Conservation (phyloP, 371 early-diverging fungal genomes). For the Parasitella parasitica region DNA sequence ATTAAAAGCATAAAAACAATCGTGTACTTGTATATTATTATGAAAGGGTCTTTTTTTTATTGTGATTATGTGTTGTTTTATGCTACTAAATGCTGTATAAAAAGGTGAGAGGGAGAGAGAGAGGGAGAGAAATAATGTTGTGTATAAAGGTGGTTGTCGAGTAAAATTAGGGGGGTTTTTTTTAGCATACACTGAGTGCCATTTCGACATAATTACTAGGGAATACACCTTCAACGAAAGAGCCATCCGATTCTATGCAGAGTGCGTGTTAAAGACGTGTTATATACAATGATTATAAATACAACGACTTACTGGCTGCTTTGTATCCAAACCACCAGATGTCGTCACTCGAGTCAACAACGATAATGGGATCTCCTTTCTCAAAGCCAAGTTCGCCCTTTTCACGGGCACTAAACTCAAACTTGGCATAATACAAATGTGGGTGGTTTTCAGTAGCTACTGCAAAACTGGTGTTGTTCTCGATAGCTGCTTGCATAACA, state of each 20-base stretch:
- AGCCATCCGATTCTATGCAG: conserved; percentile 24
- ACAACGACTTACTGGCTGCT: conserved; percentile 48
- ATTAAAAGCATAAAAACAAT: conserved; percentile 36
- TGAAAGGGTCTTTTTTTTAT: background rate
- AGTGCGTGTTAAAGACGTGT: background rate
- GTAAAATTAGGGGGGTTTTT: background rate
- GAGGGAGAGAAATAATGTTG: conserved; percentile 7
- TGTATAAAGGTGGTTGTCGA: background rate
- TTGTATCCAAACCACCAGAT: conserved; percentile 87
- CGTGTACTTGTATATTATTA: too few relatives aligned
- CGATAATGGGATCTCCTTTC: conserved; percentile 74
- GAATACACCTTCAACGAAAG: conserved; percentile 65
- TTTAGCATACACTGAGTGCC: conserved; percentile 21
- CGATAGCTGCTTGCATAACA: conserved; percentile 37
- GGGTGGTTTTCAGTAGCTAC: conserved; percentile 43
- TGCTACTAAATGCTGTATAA: too few relatives aligned
- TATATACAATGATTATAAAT: background rate
- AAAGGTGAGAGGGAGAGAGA: background rate
- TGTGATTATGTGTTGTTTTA: background rate
- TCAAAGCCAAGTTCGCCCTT: conserved; percentile 77
- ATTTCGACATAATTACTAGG: conserved; percentile 75
- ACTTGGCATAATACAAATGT: conserved; percentile 70
- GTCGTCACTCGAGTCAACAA: conserved; percentile 76
- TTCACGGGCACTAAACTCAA: conserved; percentile 74
- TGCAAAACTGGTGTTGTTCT: conserved; percentile 26